phyloP scores from a whole-genome alignment of 2,329 filamentous ascomycete genomes.

The Sporothrix luriei region DNA sequence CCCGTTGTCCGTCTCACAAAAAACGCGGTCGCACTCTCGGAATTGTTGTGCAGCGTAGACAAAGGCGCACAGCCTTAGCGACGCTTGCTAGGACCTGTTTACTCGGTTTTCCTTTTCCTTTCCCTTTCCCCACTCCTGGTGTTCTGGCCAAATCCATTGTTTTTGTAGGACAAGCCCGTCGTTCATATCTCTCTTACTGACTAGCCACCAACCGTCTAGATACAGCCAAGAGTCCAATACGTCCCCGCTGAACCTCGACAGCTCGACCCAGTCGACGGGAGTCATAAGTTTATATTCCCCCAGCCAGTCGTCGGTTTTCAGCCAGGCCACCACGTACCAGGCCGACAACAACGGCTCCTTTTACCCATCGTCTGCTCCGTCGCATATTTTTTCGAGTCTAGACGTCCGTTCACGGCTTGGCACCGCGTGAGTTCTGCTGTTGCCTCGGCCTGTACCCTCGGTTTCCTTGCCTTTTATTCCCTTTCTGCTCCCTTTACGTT shows the following conservation, averaged over 20 bases:
- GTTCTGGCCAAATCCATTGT: neutral
- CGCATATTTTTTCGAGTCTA: constrained; percentile 51
- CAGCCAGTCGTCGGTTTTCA: constrained; percentile 49
- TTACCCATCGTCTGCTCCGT: constrained; percentile 49
- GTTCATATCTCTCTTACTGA: constrained; percentile 36
- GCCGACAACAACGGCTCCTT: constrained; percentile 53
- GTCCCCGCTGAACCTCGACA: constrained; percentile 58
- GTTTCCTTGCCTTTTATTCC: constrained; percentile 24
- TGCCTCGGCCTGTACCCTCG: neutral
- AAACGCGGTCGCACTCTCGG: constrained; percentile 39
- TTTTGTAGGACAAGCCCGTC: constrained; percentile 8
- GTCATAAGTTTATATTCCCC: constrained; percentile 57
- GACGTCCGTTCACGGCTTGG: constrained; percentile 59
- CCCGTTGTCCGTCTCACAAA: constrained; percentile 51
- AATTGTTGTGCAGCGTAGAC: constrained; percentile 43
- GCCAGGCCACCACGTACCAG: constrained; percentile 52
- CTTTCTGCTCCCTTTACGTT: neutral
- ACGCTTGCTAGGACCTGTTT: constrained; percentile 34
- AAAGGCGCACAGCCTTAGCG: constrained; percentile 45
- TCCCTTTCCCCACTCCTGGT: neutral
- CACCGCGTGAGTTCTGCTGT: constrained; percentile 54
- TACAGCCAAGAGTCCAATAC: constrained; percentile 58
- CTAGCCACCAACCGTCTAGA: constrained; percentile 44
- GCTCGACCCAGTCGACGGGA: constrained; percentile 53
- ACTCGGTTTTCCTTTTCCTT: neutral